Evolutionary conservation across 768 basidiomycete species (phyloP), one percentile per base, ranked within the genome.

Genomic region (Mycena sanguinolenta): DNA sequence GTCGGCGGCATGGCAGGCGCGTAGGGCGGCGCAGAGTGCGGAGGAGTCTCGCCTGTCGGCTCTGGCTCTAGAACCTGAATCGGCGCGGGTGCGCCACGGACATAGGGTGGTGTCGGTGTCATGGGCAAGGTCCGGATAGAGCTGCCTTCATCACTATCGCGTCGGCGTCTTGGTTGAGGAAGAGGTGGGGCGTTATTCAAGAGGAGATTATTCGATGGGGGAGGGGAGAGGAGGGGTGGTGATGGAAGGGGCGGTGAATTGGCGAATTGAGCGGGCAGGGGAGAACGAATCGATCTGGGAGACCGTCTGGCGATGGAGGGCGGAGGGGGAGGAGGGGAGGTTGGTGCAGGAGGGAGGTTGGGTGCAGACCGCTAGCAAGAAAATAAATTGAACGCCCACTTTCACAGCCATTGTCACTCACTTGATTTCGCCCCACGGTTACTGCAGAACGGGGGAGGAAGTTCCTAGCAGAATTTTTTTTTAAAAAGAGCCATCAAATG

Each of bases 261-360:
- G 25, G 16, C 21, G 21, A 36, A 34, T 52, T 50, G 62, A 2
- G 66, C 1, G 34, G 72, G 67, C 0, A 70, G 68, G 8, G 61
- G 32, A 49, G 62, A 1, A 21, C 62, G 63, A 25, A 46, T 28
- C 27, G 69, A 21, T 23, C 69, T 62, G 39, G 69, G 72, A 27
- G 65, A 59, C 17, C 63, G 63, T 25, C 49, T 65, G 3, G 65
- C 5, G 34, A 67, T 12, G 36, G 52, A 36, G 12, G 72, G 72
- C 27, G 50, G 69, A 30, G 69, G 34, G 13, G 74, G 83, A 82
- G 46, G 82, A 75, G 49, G 80, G 69, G 71, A 82, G 82, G 68
- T 84, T 79, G 44, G 75, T 52, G 66, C 63, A 27, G 52, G 76
- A 74, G 72, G 72, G 44, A 73, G 57, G 12, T 52, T 17, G 12